phyloP scores from a whole-genome alignment of 2,329 filamentous ascomycete genomes.

The Ustulina deusta region DNA sequence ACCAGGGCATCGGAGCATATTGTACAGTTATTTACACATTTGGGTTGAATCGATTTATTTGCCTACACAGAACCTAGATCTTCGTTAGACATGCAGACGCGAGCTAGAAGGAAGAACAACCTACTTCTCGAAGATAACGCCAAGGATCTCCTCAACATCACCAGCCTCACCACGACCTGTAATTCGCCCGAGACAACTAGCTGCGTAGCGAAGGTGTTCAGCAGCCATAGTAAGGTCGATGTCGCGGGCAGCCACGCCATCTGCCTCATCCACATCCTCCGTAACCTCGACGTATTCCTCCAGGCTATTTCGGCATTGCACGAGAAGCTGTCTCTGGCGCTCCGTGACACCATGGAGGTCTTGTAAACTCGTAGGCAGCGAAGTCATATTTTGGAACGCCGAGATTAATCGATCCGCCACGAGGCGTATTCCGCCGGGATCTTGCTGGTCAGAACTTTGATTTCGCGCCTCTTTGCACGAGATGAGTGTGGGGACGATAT shows the following conservation, averaged over 20 bases:
- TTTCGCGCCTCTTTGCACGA: constrained; percentile 75
- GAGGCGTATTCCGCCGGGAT: constrained; percentile 74
- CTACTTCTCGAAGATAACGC: constrained; percentile 98
- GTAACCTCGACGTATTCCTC: constrained; percentile 77
- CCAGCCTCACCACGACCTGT: constrained; percentile 87
- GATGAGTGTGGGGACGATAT: constrained; percentile 65
- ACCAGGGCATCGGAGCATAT: constrained; percentile 16
- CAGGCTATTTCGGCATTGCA: constrained; percentile 77
- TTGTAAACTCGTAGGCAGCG: constrained; percentile 77
- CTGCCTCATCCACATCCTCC: constrained; percentile 41
- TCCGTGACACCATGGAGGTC: constrained; percentile 92
- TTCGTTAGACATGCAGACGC: constrained; percentile 34
- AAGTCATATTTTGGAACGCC: constrained; percentile 78
- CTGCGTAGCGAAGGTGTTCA: constrained; percentile 86
- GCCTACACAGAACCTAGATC: constrained; percentile 66
- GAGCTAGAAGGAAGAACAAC: constrained; percentile 51
- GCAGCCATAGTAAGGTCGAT: constrained; percentile 90
- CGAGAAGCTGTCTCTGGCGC: constrained; percentile 85
- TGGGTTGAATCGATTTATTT: constrained; percentile 54
- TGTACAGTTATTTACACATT: constrained; percentile 27
- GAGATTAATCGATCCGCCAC: constrained; percentile 76
- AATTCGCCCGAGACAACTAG: constrained; percentile 83
- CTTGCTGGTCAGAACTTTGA: constrained; percentile 52
- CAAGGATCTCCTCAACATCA: constrained; percentile 94
- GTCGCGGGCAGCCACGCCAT: constrained; percentile 55